phyloP scores from a whole-genome alignment of 106 monocot species.

The Chionographis japonica region DNA sequence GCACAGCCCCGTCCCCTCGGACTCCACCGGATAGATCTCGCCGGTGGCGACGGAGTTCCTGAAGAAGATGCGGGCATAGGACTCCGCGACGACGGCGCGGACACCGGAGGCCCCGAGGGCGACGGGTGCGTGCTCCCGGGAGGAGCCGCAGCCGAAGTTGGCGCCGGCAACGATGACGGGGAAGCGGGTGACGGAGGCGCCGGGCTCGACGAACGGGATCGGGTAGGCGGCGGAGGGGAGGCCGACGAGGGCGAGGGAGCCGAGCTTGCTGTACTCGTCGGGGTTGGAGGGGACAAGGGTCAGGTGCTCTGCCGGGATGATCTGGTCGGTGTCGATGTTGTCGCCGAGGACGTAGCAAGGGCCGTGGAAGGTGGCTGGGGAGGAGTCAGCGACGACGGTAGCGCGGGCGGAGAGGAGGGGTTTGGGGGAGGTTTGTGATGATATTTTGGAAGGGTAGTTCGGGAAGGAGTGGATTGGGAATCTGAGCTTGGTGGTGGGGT shows the following conservation, averaged over 20 bases:
- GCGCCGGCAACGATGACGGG: constrained; percentile 72
- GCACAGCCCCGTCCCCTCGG: constrained; percentile 42
- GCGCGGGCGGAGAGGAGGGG: constrained; percentile 1
- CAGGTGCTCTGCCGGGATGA: constrained; percentile 93
- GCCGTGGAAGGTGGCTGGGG: constrained; percentile 61
- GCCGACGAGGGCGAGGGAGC: constrained; percentile 69
- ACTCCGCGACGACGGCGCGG: constrained; percentile 69
- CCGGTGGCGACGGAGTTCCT: constrained; percentile 93
- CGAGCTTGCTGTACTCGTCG: constrained; percentile 91
- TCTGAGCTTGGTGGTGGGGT: not conserved
- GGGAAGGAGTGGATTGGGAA: constrained; percentile 4
- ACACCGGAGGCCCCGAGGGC: constrained; percentile 85
- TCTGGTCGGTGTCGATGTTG: constrained; percentile 99
- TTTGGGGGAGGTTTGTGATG: not conserved
- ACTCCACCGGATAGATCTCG: constrained; percentile 87
- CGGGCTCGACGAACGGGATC: constrained; percentile 66
- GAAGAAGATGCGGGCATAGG: constrained; percentile 88
- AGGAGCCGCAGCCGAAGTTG: constrained; percentile 98
- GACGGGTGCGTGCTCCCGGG: constrained; percentile 95
- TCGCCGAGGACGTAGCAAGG: constrained; percentile 84
- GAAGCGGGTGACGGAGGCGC: constrained; percentile 33
- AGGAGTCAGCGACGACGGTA: not conserved
- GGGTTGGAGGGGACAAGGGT: constrained; percentile 97
- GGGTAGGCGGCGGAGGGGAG: constrained; percentile 71
- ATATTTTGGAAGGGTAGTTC: constrained; percentile 3